These are phyloP conservation scores for Leccinum olivaceopallidum DNA, from an alignment of 768 basidiomycete species.

Conservation along the genomic window DNA sequence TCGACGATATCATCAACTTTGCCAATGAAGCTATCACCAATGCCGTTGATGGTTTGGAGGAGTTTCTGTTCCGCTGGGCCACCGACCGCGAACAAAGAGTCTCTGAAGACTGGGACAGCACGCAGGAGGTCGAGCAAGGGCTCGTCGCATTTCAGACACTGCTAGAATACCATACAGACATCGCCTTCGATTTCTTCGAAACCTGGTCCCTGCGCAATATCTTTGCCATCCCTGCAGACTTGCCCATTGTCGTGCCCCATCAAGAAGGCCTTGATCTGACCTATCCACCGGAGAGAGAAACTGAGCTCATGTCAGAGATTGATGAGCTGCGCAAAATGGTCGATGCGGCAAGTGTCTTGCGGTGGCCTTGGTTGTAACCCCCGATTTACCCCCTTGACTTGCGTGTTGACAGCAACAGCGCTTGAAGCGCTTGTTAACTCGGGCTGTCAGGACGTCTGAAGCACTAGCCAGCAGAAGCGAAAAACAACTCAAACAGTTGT, in stretches of 20 bases:
- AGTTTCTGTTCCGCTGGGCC: slow-evolving; percentile 73
- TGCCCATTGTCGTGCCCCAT: slow-evolving; percentile 74
- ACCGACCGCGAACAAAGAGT: slow-evolving; percentile 56
- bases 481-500: slow-evolving; percentile 41
- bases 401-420: slow-evolving; percentile 56
- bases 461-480: slow-evolving; percentile 49
- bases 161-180: slow-evolving; percentile 83
- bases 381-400: slow-evolving; percentile 12
- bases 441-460: slow-evolving; percentile 50
- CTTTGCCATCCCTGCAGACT: slow-evolving; percentile 69
- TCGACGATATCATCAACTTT: slow-evolving; percentile 85
- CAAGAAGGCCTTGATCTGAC: slow-evolving; percentile 73
- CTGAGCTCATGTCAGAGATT: slow-evolving; percentile 64
- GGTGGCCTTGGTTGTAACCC: not conserved
- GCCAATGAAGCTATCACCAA: slow-evolving; percentile 78
- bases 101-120: slow-evolving; percentile 54
- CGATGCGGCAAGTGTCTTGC: slow-evolving; percentile 56
- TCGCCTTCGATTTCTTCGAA: slow-evolving; percentile 91
- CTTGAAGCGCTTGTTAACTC: slow-evolving; percentile 55
- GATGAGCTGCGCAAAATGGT: slow-evolving; percentile 66
- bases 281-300: slow-evolving; percentile 54
- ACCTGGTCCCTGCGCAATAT: slow-evolving; percentile 89
- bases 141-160: slow-evolving; percentile 86
- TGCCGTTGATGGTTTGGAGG: slow-evolving; percentile 78
- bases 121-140: slow-evolving; percentile 75